phyloP scores from a whole-genome alignment of 306 rosid genomes.

The Astragalus glycyphyllos region DNA sequence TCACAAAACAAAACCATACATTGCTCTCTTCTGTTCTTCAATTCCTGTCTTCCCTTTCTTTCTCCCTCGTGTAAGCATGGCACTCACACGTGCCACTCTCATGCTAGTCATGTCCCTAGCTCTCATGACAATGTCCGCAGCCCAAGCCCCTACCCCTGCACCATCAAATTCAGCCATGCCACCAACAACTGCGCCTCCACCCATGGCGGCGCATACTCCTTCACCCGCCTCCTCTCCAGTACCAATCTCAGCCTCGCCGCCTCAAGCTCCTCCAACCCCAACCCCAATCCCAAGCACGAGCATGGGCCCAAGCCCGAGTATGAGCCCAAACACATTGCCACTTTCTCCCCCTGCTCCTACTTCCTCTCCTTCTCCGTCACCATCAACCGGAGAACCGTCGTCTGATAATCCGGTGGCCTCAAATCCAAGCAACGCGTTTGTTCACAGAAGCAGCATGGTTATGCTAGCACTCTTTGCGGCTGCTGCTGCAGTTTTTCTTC shows the following conservation, averaged over 20 bases:
- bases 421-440: slow-evolving; percentile 17
- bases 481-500: slow-evolving; percentile 45
- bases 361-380: slow-evolving; percentile 16
- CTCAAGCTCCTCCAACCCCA: slow-evolving; percentile 26
- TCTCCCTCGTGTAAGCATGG: slow-evolving; percentile 49
- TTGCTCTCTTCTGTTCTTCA: slow-evolving; percentile 39
- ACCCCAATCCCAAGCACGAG: slow-evolving; percentile 18
- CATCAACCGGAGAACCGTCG: not conserved
- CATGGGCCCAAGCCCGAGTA: slow-evolving; percentile 6
- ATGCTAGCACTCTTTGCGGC: slow-evolving; percentile 49
- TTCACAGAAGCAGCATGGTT: slow-evolving; percentile 46
- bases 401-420: slow-evolving; percentile 22
- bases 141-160: slow-evolving; percentile 56
- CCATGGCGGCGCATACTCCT: slow-evolving; percentile 30
- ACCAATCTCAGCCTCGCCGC: slow-evolving; percentile 1
- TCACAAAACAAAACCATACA: slow-evolving; percentile 18
- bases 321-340: slow-evolving; percentile 30
- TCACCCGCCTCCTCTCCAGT: slow-evolving; percentile 36
- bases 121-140: slow-evolving; percentile 54
- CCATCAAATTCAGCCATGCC: slow-evolving; percentile 33
- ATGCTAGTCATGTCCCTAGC: slow-evolving; percentile 46
- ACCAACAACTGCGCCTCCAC: not conserved
- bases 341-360: not conserved
- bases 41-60: not conserved
- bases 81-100: slow-evolving; percentile 55